Conservation (phyloP, 179 eudicot genomes). For the Silene vulgaris region DNA sequence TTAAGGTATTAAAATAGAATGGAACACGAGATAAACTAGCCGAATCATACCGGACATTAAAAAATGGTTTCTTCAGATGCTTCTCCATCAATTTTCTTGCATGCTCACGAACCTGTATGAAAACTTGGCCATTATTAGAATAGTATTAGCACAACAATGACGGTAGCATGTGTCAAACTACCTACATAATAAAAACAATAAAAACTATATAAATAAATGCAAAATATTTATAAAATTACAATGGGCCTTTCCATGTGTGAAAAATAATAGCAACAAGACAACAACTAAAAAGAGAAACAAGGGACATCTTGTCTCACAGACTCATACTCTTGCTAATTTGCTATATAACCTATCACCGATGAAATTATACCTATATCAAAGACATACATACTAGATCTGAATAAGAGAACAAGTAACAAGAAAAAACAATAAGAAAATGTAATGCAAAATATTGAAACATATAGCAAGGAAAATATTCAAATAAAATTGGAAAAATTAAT, state of each 20-base stretch:
- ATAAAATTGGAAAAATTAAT: too few species aligned
- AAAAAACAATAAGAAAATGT: background rate
- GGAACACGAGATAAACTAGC: constrained; percentile 1
- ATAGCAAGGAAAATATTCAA: background rate
- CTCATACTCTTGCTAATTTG: background rate
- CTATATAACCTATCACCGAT: background rate
- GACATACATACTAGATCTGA: background rate
- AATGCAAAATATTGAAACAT: background rate
- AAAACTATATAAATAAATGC: background rate
- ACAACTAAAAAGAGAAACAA: background rate
- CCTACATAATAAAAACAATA: background rate
- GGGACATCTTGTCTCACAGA: background rate
- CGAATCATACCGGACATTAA: constrained; percentile 57
- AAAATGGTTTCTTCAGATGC: constrained; percentile 76
- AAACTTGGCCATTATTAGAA: constrained; percentile 4
- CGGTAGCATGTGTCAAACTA: background rate
- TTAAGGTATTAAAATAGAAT: background rate
- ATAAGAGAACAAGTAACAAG: background rate
- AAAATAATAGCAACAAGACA: background rate
- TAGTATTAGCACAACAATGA: background rate
- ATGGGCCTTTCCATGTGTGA: background rate
- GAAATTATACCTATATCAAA: background rate
- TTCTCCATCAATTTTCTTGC: constrained; percentile 93
- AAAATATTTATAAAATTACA: too few species aligned
- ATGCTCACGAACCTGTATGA: constrained; percentile 80